Evolutionary conservation across 768 basidiomycete genomes (phyloP).

Genomic region (Lactifluus piperatus): DNA sequence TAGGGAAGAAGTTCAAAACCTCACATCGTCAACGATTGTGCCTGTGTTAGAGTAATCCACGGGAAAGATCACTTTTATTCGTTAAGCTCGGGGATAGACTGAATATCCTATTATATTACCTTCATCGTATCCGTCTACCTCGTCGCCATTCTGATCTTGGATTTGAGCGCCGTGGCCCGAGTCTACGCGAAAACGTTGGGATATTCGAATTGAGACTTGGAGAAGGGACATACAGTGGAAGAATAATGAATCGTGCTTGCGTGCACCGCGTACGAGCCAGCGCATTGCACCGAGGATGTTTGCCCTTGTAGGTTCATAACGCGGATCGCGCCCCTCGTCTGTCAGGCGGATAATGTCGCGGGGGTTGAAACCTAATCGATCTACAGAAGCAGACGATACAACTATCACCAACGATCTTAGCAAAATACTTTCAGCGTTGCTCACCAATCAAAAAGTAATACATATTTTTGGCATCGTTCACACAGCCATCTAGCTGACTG

Average conservation of each 20-base stretch:
- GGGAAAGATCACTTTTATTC: conserved; percentile 35
- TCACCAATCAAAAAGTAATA: conserved; percentile 31
- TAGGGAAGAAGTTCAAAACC: conserved; percentile 14
- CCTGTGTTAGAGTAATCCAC: conserved; percentile 37
- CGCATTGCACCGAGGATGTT: conserved; percentile 44
- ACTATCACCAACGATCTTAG: not conserved
- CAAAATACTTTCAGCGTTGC: not conserved
- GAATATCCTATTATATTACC: conserved; percentile 3
- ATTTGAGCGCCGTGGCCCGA: conserved; percentile 45
- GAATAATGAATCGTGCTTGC: conserved; percentile 37
- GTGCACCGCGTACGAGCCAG: conserved; percentile 42
- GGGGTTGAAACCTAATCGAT: conserved; percentile 32
- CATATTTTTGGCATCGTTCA: conserved; percentile 42
- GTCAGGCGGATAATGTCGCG: conserved; percentile 43
- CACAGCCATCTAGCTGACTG: conserved; percentile 35
- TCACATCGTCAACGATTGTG: conserved; percentile 42
- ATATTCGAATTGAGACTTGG: not conserved
- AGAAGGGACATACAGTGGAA: conserved; percentile 28
- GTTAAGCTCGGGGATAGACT: not conserved
- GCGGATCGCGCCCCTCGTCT: conserved; percentile 32
- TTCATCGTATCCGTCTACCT: conserved; percentile 34
- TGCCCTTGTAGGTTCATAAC: conserved; percentile 34
- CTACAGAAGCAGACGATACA: conserved; percentile 15
- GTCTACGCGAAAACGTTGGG: conserved; percentile 14
- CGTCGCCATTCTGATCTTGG: conserved; percentile 33